Base-by-base conservation (phyloP, 2,329 filamentous ascomycete genomes). In the Emergomyces africanus region DNA sequence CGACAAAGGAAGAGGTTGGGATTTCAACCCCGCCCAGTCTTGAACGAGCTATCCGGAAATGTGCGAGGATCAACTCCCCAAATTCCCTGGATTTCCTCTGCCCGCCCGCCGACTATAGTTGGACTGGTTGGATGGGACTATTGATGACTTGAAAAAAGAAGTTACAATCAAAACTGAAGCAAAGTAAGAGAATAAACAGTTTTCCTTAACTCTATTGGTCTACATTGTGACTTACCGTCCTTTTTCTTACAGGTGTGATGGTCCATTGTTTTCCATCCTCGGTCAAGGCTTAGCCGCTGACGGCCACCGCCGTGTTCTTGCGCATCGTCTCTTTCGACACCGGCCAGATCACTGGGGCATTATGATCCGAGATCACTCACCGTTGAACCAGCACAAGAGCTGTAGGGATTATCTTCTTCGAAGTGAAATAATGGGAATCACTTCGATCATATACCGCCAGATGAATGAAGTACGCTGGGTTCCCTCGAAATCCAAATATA, bases 401-500 rank as follows among this genome's bases (percentile, higher is more conserved):
- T 8, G 23, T 30, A 57, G 10, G 18, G 20, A 51, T 41, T 53
- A 58, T 28, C 46, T 58, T 50, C 33, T 58, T 37, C 25, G 28
- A 20, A 53, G 57, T 53, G 57, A 58, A 53, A 39, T 58, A 12
- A 23, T 58, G 42, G 46, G 14, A 12, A 28, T 53, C 39, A 58
- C 57, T 30, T 15, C 57, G 2, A 58, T 58, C 14, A 39, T 58
- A 12, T 58, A 51, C 57, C n/a, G 15, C 18, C 46, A 58, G 57
- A 58, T 58, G 57, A 58, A 58, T 51, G 46, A 58, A 33, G n/a
- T 50, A 12, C 20, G 23, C 18, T 58, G 57, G 46, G 44, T 28
- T 28, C 9, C 8, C 44, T 23, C 4, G 33, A 35, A 53, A 33
- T 6, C 20, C 3, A 41, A 25, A 20, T 53, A 25, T 30, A 35